Base-by-base conservation (phyloP, 2,329 filamentous ascomycete genomes). In the Pseudogymnoascus sp. region DNA sequence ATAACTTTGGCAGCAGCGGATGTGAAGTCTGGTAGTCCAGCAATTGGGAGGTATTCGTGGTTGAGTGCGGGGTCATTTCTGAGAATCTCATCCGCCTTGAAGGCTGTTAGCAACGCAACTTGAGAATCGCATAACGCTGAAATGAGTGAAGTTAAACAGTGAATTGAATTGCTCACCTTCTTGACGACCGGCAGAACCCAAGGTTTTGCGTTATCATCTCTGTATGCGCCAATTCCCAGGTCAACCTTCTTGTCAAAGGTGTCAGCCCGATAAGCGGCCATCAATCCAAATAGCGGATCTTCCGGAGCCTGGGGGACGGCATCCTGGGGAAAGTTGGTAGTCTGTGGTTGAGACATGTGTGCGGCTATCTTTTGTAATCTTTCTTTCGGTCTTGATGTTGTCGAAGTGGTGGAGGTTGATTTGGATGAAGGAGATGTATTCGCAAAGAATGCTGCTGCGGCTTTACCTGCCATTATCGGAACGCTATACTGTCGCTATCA, bases 41-140 rank as follows among this genome's bases (percentile, higher is more conserved):
- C 89, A 75, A 99, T 99, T 65, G 95, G 93, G 65, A 96, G 91
- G 78, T 99, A 99, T 83, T 99, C 95, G 81, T 99, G 93, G 80
- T 99, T 96, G 71, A 96, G 82, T 65, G 90, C 84, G 73, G 93
- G 92, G 77, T 97, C 92, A 74, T 89, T 88, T 76, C 87, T 89
- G 69, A 97, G 85, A 72, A 91, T 86, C 68, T 95, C 89, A 75
- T 97, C 93, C 70, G 95, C 95, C 93, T 97, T 74, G 61, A 10
- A 61, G 64, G 59, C 37, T 56, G 29, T 21, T 13, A 59, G 21
- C 21, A 37, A 60, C 19, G 53, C 47, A 66, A 47, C 53, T 33
- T 53, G 16, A 47, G 19, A 24, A 44, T 14, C 24, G 40, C 26
- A 14, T 24, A 21, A 40, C 40, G n/a, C 44, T 63, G 29, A 63